These are phyloP conservation scores for Pseudopyricularia javanii DNA, from an alignment of 2,329 filamentous ascomycete genomes.

Conservation along the genomic window DNA sequence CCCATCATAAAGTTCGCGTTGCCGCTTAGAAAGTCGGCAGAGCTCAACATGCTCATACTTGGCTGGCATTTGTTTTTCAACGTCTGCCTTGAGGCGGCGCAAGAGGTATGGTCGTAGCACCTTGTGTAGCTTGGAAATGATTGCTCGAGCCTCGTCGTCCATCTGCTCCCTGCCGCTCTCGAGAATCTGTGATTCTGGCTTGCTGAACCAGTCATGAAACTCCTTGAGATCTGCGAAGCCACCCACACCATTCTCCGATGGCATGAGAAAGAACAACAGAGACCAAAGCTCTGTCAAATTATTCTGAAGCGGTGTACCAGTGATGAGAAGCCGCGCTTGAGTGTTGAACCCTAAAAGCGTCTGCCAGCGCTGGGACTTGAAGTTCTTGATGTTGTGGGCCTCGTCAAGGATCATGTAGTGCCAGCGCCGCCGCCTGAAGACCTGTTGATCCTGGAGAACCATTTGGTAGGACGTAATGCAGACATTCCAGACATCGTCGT, in stretches of 20 bases:
- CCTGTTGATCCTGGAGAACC: slow-evolving; percentile 83
- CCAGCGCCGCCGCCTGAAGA: slow-evolving; percentile 87
- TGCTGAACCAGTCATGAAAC: slow-evolving; percentile 92
- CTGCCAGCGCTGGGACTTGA: slow-evolving; percentile 95
- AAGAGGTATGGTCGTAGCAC: slow-evolving; percentile 86
- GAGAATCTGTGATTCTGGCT: slow-evolving; percentile 89
- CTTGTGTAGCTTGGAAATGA: slow-evolving; percentile 88
- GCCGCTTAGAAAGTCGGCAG: slow-evolving; percentile 87
- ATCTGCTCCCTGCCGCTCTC: slow-evolving; percentile 90
- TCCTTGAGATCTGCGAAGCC: slow-evolving; percentile 92
- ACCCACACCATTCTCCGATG: slow-evolving; percentile 73
- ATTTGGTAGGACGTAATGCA: slow-evolving; percentile 97
- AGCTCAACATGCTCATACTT: slow-evolving; percentile 98
- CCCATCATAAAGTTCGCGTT: slow-evolving; percentile 90
- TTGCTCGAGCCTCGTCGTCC: slow-evolving; percentile 83
- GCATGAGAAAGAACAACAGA: slow-evolving; percentile 90
- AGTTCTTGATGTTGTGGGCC: slow-evolving; percentile 99
- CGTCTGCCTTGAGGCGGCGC: slow-evolving; percentile 83
- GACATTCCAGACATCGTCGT: slow-evolving; percentile 90
- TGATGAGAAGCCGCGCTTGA: slow-evolving; percentile 72
- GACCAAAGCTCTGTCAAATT: slow-evolving; percentile 97
- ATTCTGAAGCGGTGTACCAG: slow-evolving; percentile 92
- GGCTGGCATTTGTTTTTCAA: slow-evolving; percentile 97
- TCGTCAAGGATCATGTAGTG: slow-evolving; percentile 98
- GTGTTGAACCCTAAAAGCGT: slow-evolving; percentile 90